phyloP scores from a whole-genome alignment of 2,329 filamentous ascomycete genomes.

The Ophiosphaerella narmari region DNA sequence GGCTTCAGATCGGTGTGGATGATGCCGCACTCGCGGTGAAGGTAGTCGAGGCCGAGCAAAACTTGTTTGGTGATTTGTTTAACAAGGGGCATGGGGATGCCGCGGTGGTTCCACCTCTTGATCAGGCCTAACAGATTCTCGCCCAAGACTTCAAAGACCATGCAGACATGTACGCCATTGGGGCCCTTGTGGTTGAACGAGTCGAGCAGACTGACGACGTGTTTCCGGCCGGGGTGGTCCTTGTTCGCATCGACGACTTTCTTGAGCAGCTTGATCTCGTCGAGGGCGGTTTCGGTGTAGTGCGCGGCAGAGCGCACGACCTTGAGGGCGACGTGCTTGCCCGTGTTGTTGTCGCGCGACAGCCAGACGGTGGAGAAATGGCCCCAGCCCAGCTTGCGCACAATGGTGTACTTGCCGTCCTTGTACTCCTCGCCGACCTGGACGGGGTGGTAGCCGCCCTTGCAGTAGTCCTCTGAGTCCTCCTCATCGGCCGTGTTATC shows the following conservation, averaged over 20 bases:
- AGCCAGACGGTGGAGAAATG: conserved; percentile 98
- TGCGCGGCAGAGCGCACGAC: conserved; percentile 96
- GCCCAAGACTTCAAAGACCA: conserved; percentile 98
- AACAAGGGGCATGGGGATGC: conserved; percentile 93
- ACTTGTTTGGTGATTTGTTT: conserved; percentile 99
- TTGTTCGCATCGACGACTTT: conserved; percentile 96
- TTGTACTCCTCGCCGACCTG: conserved; percentile 96
- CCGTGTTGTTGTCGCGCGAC: conserved; percentile 80
- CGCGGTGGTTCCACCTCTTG: conserved; percentile 97
- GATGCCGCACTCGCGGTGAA: conserved; percentile 97
- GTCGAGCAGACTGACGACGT: conserved; percentile 94
- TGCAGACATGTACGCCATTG: conserved; percentile 95
- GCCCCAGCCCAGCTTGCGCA: conserved; percentile 96
- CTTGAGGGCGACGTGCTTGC: conserved; percentile 96
- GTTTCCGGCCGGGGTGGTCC: conserved; percentile 88
- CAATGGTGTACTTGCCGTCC: conserved; percentile 92
- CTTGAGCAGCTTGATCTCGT: conserved; percentile 98
- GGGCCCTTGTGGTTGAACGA: conserved; percentile 98
- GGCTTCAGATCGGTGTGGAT: conserved; percentile 98
- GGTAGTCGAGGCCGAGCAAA: conserved; percentile 89
- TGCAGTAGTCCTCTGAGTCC: conserved; percentile 99
- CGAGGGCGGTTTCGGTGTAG: conserved; percentile 97
- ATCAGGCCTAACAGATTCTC: conserved; percentile 94
- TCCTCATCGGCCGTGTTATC: conserved; percentile 97
- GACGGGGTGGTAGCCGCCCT: conserved; percentile 97